A percentile compares a stretch with the other conserved stretches of the same genome.
phyloP scores from a whole-genome alignment of 2,329 filamentous ascomycete genomes.

The Hypoxylon sp. region DNA sequence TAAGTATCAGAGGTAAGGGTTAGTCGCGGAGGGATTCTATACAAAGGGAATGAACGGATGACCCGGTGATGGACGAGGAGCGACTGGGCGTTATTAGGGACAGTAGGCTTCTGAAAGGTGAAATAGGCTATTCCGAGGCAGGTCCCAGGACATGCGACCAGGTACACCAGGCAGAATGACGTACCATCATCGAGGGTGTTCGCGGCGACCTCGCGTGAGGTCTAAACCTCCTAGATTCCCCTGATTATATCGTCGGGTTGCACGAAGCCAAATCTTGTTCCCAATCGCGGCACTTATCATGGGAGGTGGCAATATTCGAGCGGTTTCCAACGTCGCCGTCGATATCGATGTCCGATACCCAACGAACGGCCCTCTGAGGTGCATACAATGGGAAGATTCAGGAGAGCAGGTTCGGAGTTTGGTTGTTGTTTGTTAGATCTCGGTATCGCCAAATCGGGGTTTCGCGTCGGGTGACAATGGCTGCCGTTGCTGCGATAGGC shows the following conservation, averaged over 20 bases:
- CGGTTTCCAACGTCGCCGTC: constrained; percentile 18
- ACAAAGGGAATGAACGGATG: constrained; percentile 2
- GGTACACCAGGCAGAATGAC: constrained; percentile 31
- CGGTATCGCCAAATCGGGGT: constrained; percentile 8
- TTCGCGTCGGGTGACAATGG: constrained; percentile 26
- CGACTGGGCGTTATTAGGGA: constrained; percentile 11
- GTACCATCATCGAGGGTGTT: constrained; percentile 52
- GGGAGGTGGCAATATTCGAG: constrained; percentile 36
- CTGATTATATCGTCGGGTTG: constrained; percentile 46
- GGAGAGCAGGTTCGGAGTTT: constrained; percentile 9
- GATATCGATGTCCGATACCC: constrained; percentile 26
- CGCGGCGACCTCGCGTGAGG: constrained; percentile 48
- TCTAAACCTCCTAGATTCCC: constrained; percentile 44
- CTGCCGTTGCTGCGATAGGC: constrained; percentile 12
- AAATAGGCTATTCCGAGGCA: constrained; percentile 17
- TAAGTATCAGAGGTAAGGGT: constrained; percentile 49
- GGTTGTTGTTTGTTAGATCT: constrained; percentile 9
- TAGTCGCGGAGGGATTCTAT: constrained; percentile 30
- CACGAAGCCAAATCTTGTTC: constrained; percentile 46
- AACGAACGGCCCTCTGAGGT: constrained; percentile 20
- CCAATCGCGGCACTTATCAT: constrained; percentile 49
- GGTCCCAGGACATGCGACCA: constrained; percentile 29
- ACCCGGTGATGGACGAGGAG: constrained; percentile 6
- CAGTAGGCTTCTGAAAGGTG: neutral
- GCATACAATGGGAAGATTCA: constrained; percentile 29